These are phyloP conservation scores for Nannochloris sp. DNA, from an alignment of 139 green algal species.

Conservation along the genomic window DNA sequence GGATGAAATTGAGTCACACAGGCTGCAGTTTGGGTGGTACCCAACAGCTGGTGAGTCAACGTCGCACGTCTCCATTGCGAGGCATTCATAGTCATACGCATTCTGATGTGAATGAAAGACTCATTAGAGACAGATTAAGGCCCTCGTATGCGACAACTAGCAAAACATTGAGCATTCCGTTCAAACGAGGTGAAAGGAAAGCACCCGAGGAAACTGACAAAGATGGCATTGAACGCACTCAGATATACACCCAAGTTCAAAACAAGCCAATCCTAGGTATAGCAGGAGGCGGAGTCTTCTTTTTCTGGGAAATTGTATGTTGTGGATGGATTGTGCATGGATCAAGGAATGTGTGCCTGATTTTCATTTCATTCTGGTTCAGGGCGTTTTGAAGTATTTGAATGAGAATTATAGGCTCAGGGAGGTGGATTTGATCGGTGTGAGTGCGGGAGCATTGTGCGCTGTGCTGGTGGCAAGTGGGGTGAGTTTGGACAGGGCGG, in stretches of 20 bases:
- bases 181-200: too few species aligned
- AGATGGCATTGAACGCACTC: too few species aligned
- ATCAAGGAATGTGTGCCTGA: not conserved
- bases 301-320: constrained; percentile 26
- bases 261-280: constrained; percentile 1
- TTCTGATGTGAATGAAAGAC: too few species aligned
- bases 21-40: not conserved
- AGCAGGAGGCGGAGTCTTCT: constrained; percentile 10
- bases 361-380: not conserved
- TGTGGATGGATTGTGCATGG: not conserved
- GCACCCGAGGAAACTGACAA: too few species aligned
- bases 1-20: constrained; percentile 1
- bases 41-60: constrained; percentile 4
- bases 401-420: constrained; percentile 27
- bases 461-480: constrained; percentile 30
- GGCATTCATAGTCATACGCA: too few species aligned
- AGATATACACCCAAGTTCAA: not conserved
- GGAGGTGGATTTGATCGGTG: constrained; percentile 25
- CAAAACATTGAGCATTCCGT: too few species aligned
- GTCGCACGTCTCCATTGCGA: not conserved
- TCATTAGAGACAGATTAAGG: too few species aligned
- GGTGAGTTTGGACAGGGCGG: constrained; percentile 29
- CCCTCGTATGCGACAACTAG: too few species aligned
- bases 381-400: constrained; percentile 19
- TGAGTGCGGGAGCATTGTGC: constrained; percentile 29